Conservation (phyloP, 2,329 filamentous ascomycete genomes). For the Calycina herbarum region DNA sequence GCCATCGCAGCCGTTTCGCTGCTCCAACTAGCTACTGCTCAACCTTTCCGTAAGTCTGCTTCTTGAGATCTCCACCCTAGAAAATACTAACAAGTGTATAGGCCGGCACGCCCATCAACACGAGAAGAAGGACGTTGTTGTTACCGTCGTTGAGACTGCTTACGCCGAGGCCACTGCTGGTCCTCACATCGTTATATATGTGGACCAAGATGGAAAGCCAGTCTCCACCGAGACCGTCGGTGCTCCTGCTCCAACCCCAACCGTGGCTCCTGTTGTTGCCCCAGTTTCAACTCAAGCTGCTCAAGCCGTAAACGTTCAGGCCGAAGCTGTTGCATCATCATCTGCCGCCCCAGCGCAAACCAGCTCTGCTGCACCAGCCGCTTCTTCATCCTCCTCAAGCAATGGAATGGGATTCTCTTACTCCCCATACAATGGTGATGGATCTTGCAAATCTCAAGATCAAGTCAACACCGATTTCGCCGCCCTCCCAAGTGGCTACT, state of each 20-base stretch:
- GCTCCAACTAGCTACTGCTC: slow-evolving; percentile 44
- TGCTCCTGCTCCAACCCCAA: slow-evolving; percentile 13
- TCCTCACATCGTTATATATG: slow-evolving; percentile 55
- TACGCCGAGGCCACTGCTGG: slow-evolving; percentile 40
- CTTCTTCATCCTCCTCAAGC: slow-evolving; percentile 11
- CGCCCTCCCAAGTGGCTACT: slow-evolving; percentile 53
- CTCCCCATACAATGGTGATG: slow-evolving; percentile 55
- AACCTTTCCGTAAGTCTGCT: slow-evolving; percentile 37
- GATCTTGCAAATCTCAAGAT: slow-evolving; percentile 64
- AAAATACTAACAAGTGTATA: slow-evolving; percentile 8
- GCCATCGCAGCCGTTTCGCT: slow-evolving; percentile 42
- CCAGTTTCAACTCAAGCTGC: slow-evolving; percentile 12
- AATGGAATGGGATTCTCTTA: slow-evolving; percentile 53
- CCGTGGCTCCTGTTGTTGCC: slow-evolving; percentile 2
- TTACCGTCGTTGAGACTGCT: slow-evolving; percentile 16
- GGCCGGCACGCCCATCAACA: slow-evolving; percentile 32
- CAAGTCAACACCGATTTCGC: slow-evolving; percentile 67
- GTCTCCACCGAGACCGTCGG: slow-evolving; percentile 43
- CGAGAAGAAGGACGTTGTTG: slow-evolving; percentile 28
- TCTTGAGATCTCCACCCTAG: neutral
- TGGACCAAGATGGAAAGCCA: slow-evolving; percentile 56
- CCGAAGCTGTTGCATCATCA: slow-evolving; percentile 2
- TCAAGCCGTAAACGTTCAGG: slow-evolving; percentile 4
- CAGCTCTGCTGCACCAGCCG: slow-evolving; percentile 9
- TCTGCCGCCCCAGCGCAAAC: neutral